Conservation (phyloP, 2,329 filamentous ascomycete species). For the Colletotrichum scovillei region DNA sequence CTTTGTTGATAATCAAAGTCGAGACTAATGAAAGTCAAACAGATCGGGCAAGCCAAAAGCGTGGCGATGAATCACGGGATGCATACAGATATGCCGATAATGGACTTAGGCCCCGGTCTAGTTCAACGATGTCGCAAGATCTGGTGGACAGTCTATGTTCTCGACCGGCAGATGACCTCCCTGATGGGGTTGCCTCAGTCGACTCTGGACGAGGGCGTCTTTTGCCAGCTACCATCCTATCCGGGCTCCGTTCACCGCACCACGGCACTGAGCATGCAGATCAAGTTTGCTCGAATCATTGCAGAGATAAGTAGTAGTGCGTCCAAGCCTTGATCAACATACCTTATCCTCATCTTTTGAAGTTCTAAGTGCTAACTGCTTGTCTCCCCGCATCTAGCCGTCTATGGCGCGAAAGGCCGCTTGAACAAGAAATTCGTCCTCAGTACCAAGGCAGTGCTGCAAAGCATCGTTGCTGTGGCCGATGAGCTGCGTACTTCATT, state of each 20-base stretch:
- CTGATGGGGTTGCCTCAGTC: constrained; percentile 64
- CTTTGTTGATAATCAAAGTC: too few relatives aligned
- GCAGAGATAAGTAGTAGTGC: constrained; percentile 46
- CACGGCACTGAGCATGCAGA: constrained; percentile 47
- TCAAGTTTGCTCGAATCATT: constrained; percentile 44
- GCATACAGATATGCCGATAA: constrained; percentile 62
- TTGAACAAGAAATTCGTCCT: constrained; percentile 45
- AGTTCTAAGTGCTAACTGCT: background rate
- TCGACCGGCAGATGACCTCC: constrained; percentile 65
- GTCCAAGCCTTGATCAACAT: background rate
- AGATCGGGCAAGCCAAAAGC: constrained; percentile 63
- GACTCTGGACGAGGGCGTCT: constrained; percentile 61
- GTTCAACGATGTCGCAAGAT: constrained; percentile 60
- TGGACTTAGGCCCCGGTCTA: constrained; percentile 51
- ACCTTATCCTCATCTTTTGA: accelerated
- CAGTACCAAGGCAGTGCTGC: constrained; percentile 45
- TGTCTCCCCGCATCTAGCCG: constrained; percentile 33
- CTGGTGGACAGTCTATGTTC: constrained; percentile 66
- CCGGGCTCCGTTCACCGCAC: constrained; percentile 41
- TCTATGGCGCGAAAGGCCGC: constrained; percentile 44
- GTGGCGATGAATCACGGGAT: constrained; percentile 62
- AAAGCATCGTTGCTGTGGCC: constrained; percentile 42
- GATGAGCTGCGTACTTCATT: constrained; percentile 46
- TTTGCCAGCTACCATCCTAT: constrained; percentile 50
- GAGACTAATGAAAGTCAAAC: too few relatives aligned